Evolutionary conservation across 1,284 basidiomycete genomes (phyloP), one percentile per base, ranked within the genome.

Genomic region (Coniferiporia sulphurascens): DNA sequence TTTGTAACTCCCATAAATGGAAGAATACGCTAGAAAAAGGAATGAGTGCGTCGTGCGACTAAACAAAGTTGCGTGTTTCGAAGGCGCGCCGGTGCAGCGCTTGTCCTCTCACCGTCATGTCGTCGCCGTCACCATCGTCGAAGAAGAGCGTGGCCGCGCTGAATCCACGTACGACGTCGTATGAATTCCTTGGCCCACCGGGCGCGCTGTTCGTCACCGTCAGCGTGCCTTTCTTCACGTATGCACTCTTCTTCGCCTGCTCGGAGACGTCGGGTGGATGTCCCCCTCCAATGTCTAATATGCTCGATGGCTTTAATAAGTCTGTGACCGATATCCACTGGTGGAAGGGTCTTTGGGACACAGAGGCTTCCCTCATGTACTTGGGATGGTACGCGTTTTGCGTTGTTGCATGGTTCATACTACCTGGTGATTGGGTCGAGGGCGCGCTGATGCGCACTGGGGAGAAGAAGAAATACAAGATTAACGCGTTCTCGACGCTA

Each of bases 401-500:
- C 64, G 84, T 98, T 46, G 72, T 84, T 1, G 82, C 91, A 8
- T 98, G 95, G 95, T 78, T 76, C 8, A 68, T 95, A 38, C 76
- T 99, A 6, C 97, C 97, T 0, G 95, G 93, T 6, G 89, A 94
- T 65, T 83, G 83, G 80, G 80, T 97, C 10, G 79, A 92, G 62
- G 97, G 97, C 12, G 84, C 80, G 7, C 76, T 81, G 19, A 74
- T 98, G 65, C 81, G 97, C 48, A 88, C 87, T 45, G 96, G 96
- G 0, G 78, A 77, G 57, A 86, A 81, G 66, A 86, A 89, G 70
- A 76, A 78, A 62, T 99, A 99, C 81, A 98, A 93, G 75, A 94
- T 98, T 68, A 99, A 99, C 76, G 96, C 93, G 0, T 91, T 98
- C 70, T 82, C 91, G 0, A 98, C 95, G 0, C 83, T 93, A 66